A percentile compares a stretch with the other conserved stretches of the same genome.
Conservation (phyloP, 768 basidiomycete genomes). For the Neoboletus magnificus region DNA sequence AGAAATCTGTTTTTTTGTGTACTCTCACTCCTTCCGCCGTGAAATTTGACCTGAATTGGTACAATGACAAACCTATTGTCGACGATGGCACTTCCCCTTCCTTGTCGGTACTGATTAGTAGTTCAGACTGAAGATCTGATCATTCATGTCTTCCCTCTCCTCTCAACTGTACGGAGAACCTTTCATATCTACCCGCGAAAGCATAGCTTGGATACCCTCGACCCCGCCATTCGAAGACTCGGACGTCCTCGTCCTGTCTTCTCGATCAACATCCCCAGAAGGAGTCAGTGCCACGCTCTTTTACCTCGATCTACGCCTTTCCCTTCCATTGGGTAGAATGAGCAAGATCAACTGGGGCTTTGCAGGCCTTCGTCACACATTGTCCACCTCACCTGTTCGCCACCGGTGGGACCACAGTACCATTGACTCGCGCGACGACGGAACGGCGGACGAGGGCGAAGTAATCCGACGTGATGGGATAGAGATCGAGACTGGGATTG, state of each 20-base stretch:
- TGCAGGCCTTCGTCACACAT: conserved; percentile 19
- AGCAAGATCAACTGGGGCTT: conserved; percentile 25
- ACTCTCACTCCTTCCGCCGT: too few species aligned
- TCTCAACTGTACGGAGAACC: conserved; percentile 3
- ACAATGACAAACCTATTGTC: too few species aligned
- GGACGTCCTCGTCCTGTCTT: conserved; percentile 28
- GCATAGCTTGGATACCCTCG: conserved; percentile 21
- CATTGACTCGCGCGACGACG: conserved; percentile 21
- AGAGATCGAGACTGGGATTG: conserved; percentile 25
- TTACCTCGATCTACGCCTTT: conserved; percentile 28
- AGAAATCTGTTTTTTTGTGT: too few species aligned
- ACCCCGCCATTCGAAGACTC: conserved; percentile 23
- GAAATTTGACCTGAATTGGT: too few species aligned
- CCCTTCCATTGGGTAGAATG: conserved; percentile 14
- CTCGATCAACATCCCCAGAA: conserved; percentile 19
- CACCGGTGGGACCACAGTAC: conserved; percentile 16
- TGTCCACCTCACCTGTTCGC: conserved; percentile 18
- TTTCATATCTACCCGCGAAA: conserved; percentile 20
- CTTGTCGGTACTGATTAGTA: too few species aligned
- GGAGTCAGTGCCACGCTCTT: conserved; percentile 16
- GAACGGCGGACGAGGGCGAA: conserved; percentile 18
- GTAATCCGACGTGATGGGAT: conserved; percentile 17
- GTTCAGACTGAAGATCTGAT: too few species aligned
- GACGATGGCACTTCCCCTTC: too few species aligned
- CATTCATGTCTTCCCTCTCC: too few species aligned